A percentile compares a stretch with the other conserved stretches of the same genome.
Conservation (phyloP, 2,329 filamentous ascomycete species). For the Exophiala sp. region DNA sequence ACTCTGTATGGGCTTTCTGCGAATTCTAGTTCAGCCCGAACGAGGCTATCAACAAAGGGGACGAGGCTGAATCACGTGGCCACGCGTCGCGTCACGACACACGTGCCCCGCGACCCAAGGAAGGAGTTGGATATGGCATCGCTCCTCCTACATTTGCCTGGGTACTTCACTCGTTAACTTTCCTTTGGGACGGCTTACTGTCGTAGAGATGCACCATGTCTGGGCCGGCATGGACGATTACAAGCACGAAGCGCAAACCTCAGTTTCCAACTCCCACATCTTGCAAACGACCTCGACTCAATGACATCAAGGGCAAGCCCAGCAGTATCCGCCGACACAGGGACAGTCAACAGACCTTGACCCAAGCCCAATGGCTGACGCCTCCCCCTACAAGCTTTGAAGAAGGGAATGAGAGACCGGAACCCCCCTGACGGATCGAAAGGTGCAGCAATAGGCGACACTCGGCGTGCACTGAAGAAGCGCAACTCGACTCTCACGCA, state of each 20-base stretch:
- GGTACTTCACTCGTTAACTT: neutral
- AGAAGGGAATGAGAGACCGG: conserved; percentile 6
- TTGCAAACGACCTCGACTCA: conserved; percentile 16
- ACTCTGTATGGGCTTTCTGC: no score
- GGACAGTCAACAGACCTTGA: conserved; percentile 25
- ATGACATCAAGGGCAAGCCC: conserved; percentile 4
- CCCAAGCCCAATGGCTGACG: conserved; percentile 26
- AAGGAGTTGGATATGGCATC: neutral
- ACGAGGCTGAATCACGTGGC: neutral
- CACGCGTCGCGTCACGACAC: neutral
- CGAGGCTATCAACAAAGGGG: neutral
- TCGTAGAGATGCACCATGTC: conserved; percentile 12
- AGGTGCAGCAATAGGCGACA: neutral
- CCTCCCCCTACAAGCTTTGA: conserved; percentile 4
- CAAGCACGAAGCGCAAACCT: conserved; percentile 21
- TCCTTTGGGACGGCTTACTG: neutral
- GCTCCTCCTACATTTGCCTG: neutral
- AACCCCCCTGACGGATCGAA: neutral
- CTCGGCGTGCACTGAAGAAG: conserved; percentile 10
- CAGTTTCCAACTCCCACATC: conserved; percentile 10
- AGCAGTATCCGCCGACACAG: neutral
- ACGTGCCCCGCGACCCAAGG: neutral
- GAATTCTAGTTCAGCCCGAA: no score
- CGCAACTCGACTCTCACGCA: conserved; percentile 28
- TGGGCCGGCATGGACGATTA: conserved; percentile 17